Evolutionary conservation across 2,329 filamentous ascomycete species (phyloP), one percentile per base, ranked within the genome.

Genomic region (Fusarium sp.): DNA sequence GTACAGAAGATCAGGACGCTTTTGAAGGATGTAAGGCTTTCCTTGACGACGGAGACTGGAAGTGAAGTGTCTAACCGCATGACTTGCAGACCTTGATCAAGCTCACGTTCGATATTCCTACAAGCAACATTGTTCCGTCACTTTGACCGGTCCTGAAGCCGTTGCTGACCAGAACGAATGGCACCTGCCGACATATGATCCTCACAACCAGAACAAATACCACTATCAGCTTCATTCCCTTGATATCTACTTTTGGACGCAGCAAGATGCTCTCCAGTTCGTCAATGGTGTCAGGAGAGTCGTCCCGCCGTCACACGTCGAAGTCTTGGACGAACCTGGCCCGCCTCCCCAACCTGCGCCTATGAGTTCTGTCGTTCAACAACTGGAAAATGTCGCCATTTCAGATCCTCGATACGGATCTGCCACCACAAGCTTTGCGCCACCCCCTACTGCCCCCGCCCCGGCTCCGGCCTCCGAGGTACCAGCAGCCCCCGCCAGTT

Each of bases 181-280:
- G 92, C 91, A 93, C 77, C 84, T 94, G 8, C 91, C 91, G 3
- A 89, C 88, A 1, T 91, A 86, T 76, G 91, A 94, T 77, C 88
- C 88, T 3, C 84, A 84, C 51, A 92, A 93, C 78, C 88, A 94
- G 78, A 89, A 87, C 76, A 93, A 91, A 77, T 94, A 93, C 77
- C 88, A 93, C 83, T 93, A 93, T 80, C 89, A 88, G 76, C 85
- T 95, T 9, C 89, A 93, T 76, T 90, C 89, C 0, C 77, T 94
- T 59, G 92, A 94, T 74, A 81, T 94, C 15, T 95, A 95, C 80
- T 91, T 94, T 75, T 94, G 91, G 91, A 92, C 89, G 0, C 87
- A 88, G 63, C 84, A 88, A 57, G 92, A 94, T 78, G 91, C 91
- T 2, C 81, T 88, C 30, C 85, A 88, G 58, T 92, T 94, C 69